Evolutionary conservation across 192 early-diverging fungal genomes (phyloP), one percentile per base, ranked within the genome.

Genomic region (Endogone sp.): DNA sequence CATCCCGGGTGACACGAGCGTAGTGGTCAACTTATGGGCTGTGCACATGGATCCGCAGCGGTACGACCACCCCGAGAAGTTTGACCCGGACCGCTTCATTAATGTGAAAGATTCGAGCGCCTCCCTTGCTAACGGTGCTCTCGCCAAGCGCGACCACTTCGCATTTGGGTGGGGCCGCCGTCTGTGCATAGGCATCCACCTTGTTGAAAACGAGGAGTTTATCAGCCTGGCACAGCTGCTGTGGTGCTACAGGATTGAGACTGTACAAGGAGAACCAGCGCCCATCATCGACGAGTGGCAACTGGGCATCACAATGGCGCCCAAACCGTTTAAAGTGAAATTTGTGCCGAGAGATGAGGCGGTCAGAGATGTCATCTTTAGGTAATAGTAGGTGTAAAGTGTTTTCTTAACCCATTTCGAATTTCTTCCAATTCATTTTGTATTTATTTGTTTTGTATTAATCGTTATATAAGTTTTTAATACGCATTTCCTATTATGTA

Each of bases 1-100:
- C 10, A 69, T 85, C 44, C 81, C 83, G 56, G 76, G 75, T 64
- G 83, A 78, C 3, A 57, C 79, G 0, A 75, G 68, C 68, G 72
- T 85, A 4, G 69, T 77, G 62, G 73, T 82, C 37, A 78, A 85
- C 37, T 56, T 81, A n/a, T 79, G 77, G 68, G 72, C 81, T 2
- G 74, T 85, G 71, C 77, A 85, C 59, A 24, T 24, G 29, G 65
- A 67, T 56, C 54, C 65, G 1, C 23, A 4, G 8, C 37, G 29
- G 67, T 85, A 78, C 29, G 74, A 72, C 0, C 56, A 80, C 2
- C 84, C 84, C 3, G 74, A 79, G 3, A 77, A 69, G 62, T 85
- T 84, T 26, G 66, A 74, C 29, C 84, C 84, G 2, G 79, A 79
- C 56, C 82, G 84, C 32, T 81, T 62, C 60, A 2, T 60, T 3